Base-by-base conservation (phyloP, 169 alveolate genomes). In the Eimeria zaria region DNA sequence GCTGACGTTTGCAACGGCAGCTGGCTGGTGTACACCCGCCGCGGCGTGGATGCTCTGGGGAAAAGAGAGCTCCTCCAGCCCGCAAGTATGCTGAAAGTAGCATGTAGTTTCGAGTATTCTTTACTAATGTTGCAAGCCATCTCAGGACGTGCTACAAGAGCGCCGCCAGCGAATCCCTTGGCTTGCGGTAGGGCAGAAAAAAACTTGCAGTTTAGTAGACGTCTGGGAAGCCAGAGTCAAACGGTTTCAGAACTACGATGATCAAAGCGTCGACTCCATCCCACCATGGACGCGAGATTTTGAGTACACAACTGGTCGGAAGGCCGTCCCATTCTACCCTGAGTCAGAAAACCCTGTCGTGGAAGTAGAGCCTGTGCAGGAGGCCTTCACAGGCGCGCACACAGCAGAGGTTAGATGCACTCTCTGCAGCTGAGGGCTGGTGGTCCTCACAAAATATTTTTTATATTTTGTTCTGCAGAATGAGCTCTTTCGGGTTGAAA, bases 401-500 rank as follows among this genome's bases (percentile, higher is more conserved):
- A 71, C 89, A 11, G 85, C 78, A 24, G 96, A 93, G 94, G 96
- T 93, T 51, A 53, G 93, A 6, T 4, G 0, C 48, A 30, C 2
- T 60, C 88, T 24, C 48, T 20, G 88, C 33, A 41, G 88, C 30
- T 41, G 64, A 39, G 62, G 18, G 11, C 39, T 24, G 20, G 62
- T 8, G 22, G 20, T 62, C 18, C 62, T n/a, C 44, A 55, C 18
- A 14, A 8, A 18, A 67, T 30, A 18, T 67, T 33, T 48, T 5
- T 16, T 20, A 67, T 30, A 18, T 67, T 33, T 48, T 5, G 44
- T 20, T 6, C 30, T 33, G 24, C 96, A 93, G 96, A 93, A 93
- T 53, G 96, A 93, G 71, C 78, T 93, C 89, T 93, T 93, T 53
- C 96, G 96, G 14, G 87, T 88, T 22, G 94, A 69, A 9, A 24